phyloP scores from a whole-genome alignment of 805 yeast genomes.

The Torulaspora microellipsoides region DNA sequence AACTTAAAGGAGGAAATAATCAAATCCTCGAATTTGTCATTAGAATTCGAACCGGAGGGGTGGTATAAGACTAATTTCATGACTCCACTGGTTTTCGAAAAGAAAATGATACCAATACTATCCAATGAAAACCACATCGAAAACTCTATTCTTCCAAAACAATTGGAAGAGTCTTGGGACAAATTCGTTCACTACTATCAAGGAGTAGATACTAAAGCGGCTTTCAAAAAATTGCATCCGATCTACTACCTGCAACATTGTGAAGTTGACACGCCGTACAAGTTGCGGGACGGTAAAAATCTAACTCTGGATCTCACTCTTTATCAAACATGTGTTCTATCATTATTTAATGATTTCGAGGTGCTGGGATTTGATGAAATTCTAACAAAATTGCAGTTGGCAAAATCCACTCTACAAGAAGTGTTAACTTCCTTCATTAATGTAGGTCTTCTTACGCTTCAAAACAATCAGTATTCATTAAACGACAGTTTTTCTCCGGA shows the following conservation, averaged over 20 bases:
- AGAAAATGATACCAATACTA: slow-evolving; percentile 17
- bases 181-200: slow-evolving; percentile 10
- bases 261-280: slow-evolving; percentile 25
- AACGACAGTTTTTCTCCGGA: slow-evolving; percentile 26
- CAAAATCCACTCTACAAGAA: slow-evolving; percentile 4
- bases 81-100: slow-evolving; percentile 22
- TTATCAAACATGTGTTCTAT: slow-evolving; percentile 26
- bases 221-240: slow-evolving; percentile 16
- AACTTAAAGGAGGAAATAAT: slow-evolving; percentile 3
- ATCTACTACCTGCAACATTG: slow-evolving; percentile 29
- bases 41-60: slow-evolving; percentile 1
- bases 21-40: slow-evolving; percentile 4
- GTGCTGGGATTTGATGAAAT: slow-evolving; percentile 13
- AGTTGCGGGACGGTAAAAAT: slow-evolving; percentile 8
- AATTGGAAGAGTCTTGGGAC: slow-evolving; percentile 19
- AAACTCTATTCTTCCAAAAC: slow-evolving; percentile 15
- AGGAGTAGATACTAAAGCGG: slow-evolving; percentile 10
- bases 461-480: slow-evolving; percentile 8
- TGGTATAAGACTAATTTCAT: background rate
- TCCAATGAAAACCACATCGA: slow-evolving; percentile 13
- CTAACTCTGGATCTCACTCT: slow-evolving; percentile 25
- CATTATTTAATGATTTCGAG: slow-evolving; percentile 22
- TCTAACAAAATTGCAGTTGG: slow-evolving; percentile 5
- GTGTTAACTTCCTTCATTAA: slow-evolving; percentile 22
- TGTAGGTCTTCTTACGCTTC: slow-evolving; percentile 13